Evolutionary conservation across 202 grass and related monocot genomes (phyloP), one percentile per base, ranked within the genome.

Genomic region (Eragrostis tef): DNA sequence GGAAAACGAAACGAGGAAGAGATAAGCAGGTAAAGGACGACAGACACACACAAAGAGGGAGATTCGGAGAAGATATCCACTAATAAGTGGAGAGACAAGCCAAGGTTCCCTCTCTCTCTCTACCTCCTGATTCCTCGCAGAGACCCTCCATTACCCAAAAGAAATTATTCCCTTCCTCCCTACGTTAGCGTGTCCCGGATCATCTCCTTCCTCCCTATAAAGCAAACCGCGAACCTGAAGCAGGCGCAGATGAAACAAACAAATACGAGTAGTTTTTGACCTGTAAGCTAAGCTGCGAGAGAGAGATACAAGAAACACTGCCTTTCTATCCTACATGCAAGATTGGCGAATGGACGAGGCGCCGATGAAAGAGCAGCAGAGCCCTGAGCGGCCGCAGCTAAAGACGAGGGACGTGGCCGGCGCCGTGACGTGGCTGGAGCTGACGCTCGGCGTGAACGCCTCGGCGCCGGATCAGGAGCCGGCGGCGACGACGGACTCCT

Each of bases 391-490:
- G 64, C 53, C 75, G 88, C 71, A 10, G 52, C 67, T 42, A 42
- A 74, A 56, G 77, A n/a, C n/a, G n/a, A 65, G 57, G 25, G 64
- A 17, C 19, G 56, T 15, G 48, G 50, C 39, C 43, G 74, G 64
- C 25, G 50, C 75, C 26, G 54, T 79, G 60, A 67, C 82, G 70
- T 97, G 94, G 94, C 88, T 97, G 24, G 39, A 89, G 64, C 91
- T 97, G 52, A 87, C 88, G 71, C 84, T 93, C 20, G 91, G 72
- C 45, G 47, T 89, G 2, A 83, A 76, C 11, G 44, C 50, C 21
- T 51, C 74, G 14, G 3, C 21, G 14, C 10, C 74, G n/a, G 48
- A 71, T n/a, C n/a, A 31, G 29, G 29, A 31, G 17, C 25, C 50
- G 48, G 62, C 26, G 25, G 29, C 79, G 16, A 68, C 47, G 44